Conservation (phyloP, 768 basidiomycete species). For the Podaxis sp. region DNA sequence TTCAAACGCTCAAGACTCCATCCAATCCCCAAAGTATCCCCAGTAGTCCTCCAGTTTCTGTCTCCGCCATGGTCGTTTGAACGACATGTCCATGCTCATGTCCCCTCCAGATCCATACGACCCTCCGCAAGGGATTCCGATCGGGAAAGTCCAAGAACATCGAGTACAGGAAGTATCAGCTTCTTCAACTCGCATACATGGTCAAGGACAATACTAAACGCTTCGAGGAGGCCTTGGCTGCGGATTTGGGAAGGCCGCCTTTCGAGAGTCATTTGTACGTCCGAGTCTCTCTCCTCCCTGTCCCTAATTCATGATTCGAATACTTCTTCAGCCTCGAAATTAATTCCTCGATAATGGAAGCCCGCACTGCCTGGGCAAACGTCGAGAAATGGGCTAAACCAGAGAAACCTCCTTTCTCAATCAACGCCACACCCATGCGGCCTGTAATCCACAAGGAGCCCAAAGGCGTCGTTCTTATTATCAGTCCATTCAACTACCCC, state of each 20-base stretch:
- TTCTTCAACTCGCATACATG: constrained; percentile 73
- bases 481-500: constrained; percentile 78
- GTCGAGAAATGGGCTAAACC: constrained; percentile 78
- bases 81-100: neutral
- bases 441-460: constrained; percentile 73
- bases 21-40: too few species aligned
- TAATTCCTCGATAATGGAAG: constrained; percentile 48
- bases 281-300: neutral
- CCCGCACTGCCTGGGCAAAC: constrained; percentile 52
- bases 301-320: neutral
- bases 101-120: constrained; percentile 49
- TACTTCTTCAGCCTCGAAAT: constrained; percentile 57
- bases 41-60: neutral
- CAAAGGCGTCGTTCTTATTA: constrained; percentile 72
- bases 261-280: constrained; percentile 56
- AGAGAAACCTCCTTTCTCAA: constrained; percentile 51
- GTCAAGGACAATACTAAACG: constrained; percentile 68
- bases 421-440: constrained; percentile 58
- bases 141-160: constrained; percentile 68
- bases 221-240: constrained; percentile 55
- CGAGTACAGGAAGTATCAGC: constrained; percentile 70
- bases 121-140: constrained; percentile 57
- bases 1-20: too few species aligned
- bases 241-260: constrained; percentile 64
- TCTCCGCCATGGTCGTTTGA: neutral